phyloP scores from a whole-genome alignment of 2,329 filamentous ascomycete species.

The Rugonectria rugulosa region DNA sequence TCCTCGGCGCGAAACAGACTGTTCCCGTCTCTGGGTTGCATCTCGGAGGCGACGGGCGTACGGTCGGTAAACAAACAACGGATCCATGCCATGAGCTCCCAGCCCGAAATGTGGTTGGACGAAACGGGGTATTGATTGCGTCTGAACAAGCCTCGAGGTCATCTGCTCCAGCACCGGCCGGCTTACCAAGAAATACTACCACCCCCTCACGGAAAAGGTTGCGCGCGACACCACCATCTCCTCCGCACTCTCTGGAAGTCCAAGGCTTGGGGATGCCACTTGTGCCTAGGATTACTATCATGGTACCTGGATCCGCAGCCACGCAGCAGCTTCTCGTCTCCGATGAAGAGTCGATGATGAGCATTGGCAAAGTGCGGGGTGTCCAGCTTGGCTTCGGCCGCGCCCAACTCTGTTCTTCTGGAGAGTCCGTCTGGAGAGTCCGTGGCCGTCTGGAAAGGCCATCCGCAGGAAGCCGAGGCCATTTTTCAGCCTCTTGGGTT shows the following conservation, averaged over 20 bases:
- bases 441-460: too few species aligned
- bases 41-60: constrained; percentile 17
- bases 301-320: constrained; percentile 38
- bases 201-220: constrained; percentile 30
- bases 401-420: constrained; percentile 32
- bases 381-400: constrained; percentile 24
- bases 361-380: constrained; percentile 29
- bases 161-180: constrained; percentile 29
- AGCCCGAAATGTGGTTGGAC: constrained; percentile 23
- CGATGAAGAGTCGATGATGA: constrained; percentile 34
- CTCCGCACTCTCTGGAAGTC: constrained; percentile 16
- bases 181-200: constrained; percentile 32
- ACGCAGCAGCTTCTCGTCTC: constrained; percentile 20
- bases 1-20: neutral
- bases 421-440: too few species aligned
- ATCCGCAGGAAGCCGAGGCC: too few species aligned
- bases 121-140: constrained; percentile 22
- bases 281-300: constrained; percentile 21
- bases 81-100: constrained; percentile 22
- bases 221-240: constrained; percentile 15
- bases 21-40: constrained; percentile 6
- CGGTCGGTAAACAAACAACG: constrained; percentile 13
- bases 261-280: constrained; percentile 8
- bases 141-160: constrained; percentile 25
- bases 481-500: constrained; percentile 11